Evolutionary conservation across 805 yeast species (phyloP), one percentile per base, ranked within the genome.

Genomic region (Clavispora fructus): DNA sequence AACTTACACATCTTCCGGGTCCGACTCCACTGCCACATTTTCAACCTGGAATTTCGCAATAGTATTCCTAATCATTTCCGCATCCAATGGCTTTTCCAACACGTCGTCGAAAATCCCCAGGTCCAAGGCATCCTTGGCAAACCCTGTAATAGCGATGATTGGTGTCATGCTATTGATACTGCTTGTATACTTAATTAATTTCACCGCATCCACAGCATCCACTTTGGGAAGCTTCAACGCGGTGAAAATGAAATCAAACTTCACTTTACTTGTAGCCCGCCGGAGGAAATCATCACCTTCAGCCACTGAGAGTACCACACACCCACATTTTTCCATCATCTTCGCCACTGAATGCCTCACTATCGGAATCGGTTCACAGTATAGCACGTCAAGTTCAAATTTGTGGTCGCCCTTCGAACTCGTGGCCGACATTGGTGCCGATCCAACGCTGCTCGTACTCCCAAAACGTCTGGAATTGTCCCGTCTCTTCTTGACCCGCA

Each of bases 331-430:
- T 49, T 80, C 87, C 47, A 92, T 68, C 50, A 83, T 74, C 48
- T 75, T 78, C 38, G 80, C 76, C 26, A 84, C 75, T 12, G 87
- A 74, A 57, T 79, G 87, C 41, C 95, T 67, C 54, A 87, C 83
- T 46, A 85, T 85, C 0, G 96, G 94, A 49, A 87, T 87, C 2
- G 94, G 89, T 57, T 89, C 96, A 64, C 97, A 90, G 12, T 89
- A 70, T 40, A 92, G 68, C 5, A 90, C 82, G 60, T 87, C 91
- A 54, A 86, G 63, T 31, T 71, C 74, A 45, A 12, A 16, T 4
- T 6, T 27, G 14, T 25, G 32, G 4, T 39, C 35, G 9, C 19
- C 28, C 30, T 39, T 42, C 16, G 42, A 40, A 19, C 43, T 48
- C 17, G 29, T 37, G 12, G 25, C 43, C 40, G 43, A 46, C 30